phyloP scores from a whole-genome alignment of 2,329 filamentous ascomycete species.

The Colletotrichum somersetense region DNA sequence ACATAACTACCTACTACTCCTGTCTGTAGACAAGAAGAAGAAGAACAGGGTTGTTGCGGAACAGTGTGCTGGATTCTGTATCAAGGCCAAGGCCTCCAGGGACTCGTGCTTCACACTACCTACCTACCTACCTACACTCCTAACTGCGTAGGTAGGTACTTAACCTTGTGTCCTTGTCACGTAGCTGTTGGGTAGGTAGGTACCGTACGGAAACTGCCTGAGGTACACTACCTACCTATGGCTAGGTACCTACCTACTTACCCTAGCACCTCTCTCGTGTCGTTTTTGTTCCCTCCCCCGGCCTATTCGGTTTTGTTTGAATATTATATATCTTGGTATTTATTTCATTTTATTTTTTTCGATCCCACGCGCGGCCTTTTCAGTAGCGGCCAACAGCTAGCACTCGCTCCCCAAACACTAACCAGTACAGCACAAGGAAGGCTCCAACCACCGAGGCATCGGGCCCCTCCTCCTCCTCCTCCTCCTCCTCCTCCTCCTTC shows the following conservation, averaged over 20 bases:
- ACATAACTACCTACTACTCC: too few relatives aligned
- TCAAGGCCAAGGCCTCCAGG: neutral
- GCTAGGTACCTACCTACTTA: too few relatives aligned
- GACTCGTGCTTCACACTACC: neutral
- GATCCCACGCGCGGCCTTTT: slow-evolving; percentile 3
- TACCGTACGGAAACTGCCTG: neutral
- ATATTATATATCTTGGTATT: neutral
- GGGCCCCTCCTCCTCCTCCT: neutral
- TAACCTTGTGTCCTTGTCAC: too few relatives aligned
- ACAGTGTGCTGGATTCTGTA: neutral
- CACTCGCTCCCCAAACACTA: slow-evolving; percentile 1
- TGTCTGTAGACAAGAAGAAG: neutral
- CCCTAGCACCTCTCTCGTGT: slow-evolving; percentile 7
- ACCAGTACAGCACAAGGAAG: neutral
- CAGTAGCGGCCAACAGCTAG: neutral
- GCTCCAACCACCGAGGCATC: neutral
- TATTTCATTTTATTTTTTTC: neutral
- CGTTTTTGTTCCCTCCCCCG: slow-evolving; percentile 3
- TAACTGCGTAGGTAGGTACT: too few relatives aligned
- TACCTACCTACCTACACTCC: too few relatives aligned
- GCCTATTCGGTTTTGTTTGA: neutral
- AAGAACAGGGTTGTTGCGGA: slow-evolving; percentile 1
- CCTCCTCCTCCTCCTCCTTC: neutral
- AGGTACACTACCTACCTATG: neutral
- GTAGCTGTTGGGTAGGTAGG: too few relatives aligned